phyloP scores from a whole-genome alignment of 2,329 filamentous ascomycete genomes.

The Tetracladium maxilliforme region DNA sequence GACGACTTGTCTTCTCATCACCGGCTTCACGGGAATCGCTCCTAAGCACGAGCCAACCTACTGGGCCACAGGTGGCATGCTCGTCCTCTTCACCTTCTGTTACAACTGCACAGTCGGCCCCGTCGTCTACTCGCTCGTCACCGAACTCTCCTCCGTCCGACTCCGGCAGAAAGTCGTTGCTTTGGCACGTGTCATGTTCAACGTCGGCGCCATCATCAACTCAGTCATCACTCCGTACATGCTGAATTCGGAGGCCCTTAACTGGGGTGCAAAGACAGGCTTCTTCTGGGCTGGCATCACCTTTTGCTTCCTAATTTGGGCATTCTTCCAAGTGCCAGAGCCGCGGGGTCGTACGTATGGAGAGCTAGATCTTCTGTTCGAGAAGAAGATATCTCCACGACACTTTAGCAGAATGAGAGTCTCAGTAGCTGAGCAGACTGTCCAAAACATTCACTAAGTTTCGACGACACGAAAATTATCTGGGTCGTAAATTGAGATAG shows the following conservation, averaged over 20 bases:
- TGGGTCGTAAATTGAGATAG: too few species aligned
- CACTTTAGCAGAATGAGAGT: too few species aligned
- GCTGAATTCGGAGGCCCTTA: constrained; percentile 20
- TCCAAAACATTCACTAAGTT: too few species aligned
- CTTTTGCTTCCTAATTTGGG: constrained; percentile 67
- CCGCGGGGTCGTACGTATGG: constrained; percentile 70
- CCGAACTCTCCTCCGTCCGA: constrained; percentile 3
- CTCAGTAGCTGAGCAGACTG: too few species aligned
- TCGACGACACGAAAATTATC: too few species aligned
- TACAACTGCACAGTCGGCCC: constrained; percentile 37
- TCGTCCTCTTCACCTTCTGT: constrained; percentile 33
- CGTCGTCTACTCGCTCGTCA: constrained; percentile 14
- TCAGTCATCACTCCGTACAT: constrained; percentile 15
- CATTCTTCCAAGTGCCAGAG: constrained; percentile 70
- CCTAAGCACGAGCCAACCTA: constrained; percentile 20
- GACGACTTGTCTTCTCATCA: constrained; percentile 33
- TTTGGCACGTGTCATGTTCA: constrained; percentile 15
- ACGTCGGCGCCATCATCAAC: constrained; percentile 10
- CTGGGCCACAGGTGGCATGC: constrained; percentile 33
- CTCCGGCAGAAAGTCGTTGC: constrained; percentile 11
- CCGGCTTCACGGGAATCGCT: constrained; percentile 24
- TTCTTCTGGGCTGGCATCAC: constrained; percentile 65
- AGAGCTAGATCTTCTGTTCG: constrained; percentile 75
- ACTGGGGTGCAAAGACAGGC: constrained; percentile 46
- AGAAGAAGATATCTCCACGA: constrained; percentile 25